phyloP scores from a whole-genome alignment of 2,329 filamentous ascomycete genomes.

The Aspergillus thermomutatus region DNA sequence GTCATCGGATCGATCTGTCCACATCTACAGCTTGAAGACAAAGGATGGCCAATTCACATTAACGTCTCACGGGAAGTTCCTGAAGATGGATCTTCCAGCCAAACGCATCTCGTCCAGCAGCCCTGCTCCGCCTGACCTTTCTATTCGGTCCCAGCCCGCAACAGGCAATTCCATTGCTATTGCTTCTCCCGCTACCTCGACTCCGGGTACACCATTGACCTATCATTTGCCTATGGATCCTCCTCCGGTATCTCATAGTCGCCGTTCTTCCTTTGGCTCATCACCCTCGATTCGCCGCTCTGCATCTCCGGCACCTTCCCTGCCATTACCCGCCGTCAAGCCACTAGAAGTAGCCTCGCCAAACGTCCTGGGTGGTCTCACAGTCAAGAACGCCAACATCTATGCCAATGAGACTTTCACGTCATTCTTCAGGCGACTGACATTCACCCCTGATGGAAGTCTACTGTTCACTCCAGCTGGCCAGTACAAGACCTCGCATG shows the following conservation, averaged over 20 bases:
- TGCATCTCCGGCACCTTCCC: slow-evolving; percentile 85
- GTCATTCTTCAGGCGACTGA: slow-evolving; percentile 90
- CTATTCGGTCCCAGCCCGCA: slow-evolving; percentile 29
- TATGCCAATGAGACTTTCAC: slow-evolving; percentile 97
- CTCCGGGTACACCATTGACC: slow-evolving; percentile 89
- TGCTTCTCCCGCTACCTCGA: slow-evolving; percentile 83
- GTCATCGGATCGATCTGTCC: slow-evolving; percentile 94
- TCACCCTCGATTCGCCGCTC: slow-evolving; percentile 77
- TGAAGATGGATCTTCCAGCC: slow-evolving; percentile 89
- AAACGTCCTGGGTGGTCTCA: slow-evolving; percentile 58
- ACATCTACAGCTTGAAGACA: slow-evolving; percentile 93
- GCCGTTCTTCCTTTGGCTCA: slow-evolving; percentile 87
- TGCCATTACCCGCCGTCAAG: slow-evolving; percentile 93
- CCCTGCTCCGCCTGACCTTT: slow-evolving; percentile 80
- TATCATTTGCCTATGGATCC: slow-evolving; percentile 94
- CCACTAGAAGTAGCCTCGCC: slow-evolving; percentile 86
- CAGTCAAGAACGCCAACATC: slow-evolving; percentile 78
- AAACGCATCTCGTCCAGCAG: slow-evolving; percentile 87
- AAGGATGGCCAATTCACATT: slow-evolving; percentile 95
- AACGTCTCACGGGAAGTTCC: slow-evolving; percentile 72
- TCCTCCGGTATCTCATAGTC: slow-evolving; percentile 83
- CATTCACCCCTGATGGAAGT: slow-evolving; percentile 93
- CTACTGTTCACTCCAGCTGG: slow-evolving; percentile 90
- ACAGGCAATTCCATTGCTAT: slow-evolving; percentile 49
- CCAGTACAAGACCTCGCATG: slow-evolving; percentile 81